Percentiles rank a stretch among this genome's conserved stretches.
phyloP scores from a whole-genome alignment of 805 yeast genomes.

The Zygotorulaspora chibaensis region DNA sequence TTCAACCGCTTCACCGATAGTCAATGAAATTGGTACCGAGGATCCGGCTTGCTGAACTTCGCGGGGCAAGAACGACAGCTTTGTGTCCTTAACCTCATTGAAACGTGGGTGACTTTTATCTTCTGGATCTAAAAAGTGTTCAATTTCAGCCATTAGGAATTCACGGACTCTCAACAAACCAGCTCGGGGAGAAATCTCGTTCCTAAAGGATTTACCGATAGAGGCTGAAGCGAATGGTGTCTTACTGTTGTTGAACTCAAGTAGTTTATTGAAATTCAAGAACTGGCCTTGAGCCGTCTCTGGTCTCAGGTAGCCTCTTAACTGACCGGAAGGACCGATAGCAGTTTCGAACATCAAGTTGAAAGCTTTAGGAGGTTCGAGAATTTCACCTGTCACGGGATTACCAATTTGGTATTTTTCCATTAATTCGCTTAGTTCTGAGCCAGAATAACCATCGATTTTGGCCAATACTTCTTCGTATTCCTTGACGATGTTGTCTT shows the following conservation, averaged over 20 bases:
- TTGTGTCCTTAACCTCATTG: conserved; percentile 65
- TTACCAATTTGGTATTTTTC: conserved; percentile 76
- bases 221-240: conserved; percentile 99
- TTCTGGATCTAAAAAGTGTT: conserved; percentile 93
- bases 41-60: conserved; percentile 83
- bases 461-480: conserved; percentile 84
- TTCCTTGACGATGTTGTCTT: conserved; percentile 71
- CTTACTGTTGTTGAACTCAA: conserved; percentile 90
- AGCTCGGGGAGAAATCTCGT: conserved; percentile 97
- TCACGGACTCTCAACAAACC: conserved; percentile 98
- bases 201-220: conserved; percentile 97
- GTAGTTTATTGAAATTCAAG: conserved; percentile 86
- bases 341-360: conserved; percentile 99
- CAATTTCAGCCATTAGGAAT: conserved; percentile 98
- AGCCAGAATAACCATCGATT: conserved; percentile 94
- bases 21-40: conserved; percentile 55
- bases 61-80: conserved; percentile 77
- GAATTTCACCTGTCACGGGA: conserved; percentile 82
- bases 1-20: conserved; percentile 88
- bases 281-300: conserved; percentile 99
- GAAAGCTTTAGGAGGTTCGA: conserved; percentile 91
- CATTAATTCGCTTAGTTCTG: conserved; percentile 86
- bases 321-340: conserved; percentile 96
- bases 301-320: conserved; percentile 94
- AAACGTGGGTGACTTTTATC: conserved; percentile 82